Evolutionary conservation across 192 early-diverging fungal genomes (phyloP), one percentile per base, ranked within the genome.

Genomic region (Coemansia umbellata): DNA sequence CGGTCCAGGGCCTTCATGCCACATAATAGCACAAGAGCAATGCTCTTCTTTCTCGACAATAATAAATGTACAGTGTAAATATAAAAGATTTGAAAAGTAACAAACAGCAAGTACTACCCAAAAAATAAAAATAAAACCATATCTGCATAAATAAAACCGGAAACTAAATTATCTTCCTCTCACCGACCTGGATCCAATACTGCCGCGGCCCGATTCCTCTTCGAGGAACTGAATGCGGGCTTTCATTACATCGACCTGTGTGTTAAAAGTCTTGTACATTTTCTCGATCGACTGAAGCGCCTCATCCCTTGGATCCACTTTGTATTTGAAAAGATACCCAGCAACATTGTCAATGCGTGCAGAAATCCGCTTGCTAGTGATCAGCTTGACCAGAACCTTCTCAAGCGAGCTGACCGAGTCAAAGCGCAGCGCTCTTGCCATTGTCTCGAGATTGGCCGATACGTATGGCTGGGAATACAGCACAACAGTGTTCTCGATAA

Each of bases 391-490:
- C 39, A 75, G 44, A 24, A 49, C 27, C 13, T 18, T 40, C 31
- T 75, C 72, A 24, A 75, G 56, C 37, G 37, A 45, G 2, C 19
- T 42, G n/a, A 47, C 40, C 17, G 69, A 66, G 11, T 13, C 57
- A 35, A 64, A 63, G 19, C 49, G 31, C 58, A 75, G 47, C 11
- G 57, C 61, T 33, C 31, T 31, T 1, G 72, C 72, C 72, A 75
- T 75, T 9, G 31, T 37, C 23, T 39, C 58, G 31, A 75, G 47
- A 3, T 50, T 55, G 14, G 58, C 39, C 9, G 72, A 64, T 40
- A 53, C 53, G 53, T 68, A 75, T 13, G 72, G 72, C 61, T 58
- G 52, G 7, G 48, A 49, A 31, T 75, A 75, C 22, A 75, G 33
- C 13, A 75, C 65, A 9, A 75, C 60, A 14, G 54, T 47, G 28